Conservation (phyloP, 2,329 filamentous ascomycete species). For the Zopfia rhizophila region DNA sequence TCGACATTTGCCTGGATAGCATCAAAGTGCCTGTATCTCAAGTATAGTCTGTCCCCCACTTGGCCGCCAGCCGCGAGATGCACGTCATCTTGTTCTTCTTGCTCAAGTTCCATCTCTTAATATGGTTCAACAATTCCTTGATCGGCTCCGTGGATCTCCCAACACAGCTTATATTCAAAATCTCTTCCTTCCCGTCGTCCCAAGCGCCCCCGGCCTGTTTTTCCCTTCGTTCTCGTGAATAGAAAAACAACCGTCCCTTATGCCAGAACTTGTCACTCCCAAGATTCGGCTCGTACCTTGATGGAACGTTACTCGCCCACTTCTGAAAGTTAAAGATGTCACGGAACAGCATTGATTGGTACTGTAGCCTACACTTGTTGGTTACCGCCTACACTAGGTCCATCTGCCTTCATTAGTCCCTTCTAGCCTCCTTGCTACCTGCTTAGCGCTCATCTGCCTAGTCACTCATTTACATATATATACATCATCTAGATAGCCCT, state of each 20-base stretch:
- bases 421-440: too few species aligned
- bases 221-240: too few species aligned
- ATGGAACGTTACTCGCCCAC: conserved; percentile 57
- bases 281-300: conserved; percentile 56
- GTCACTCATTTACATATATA: too few species aligned
- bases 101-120: conserved; percentile 52
- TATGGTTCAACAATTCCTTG: conserved; percentile 52
- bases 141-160: conserved; percentile 56
- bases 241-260: conserved; percentile 47
- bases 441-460: too few species aligned
- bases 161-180: conserved; percentile 55
- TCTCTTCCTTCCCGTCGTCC: conserved; percentile 51
- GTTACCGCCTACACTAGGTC: too few species aligned
- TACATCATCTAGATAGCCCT: too few species aligned
- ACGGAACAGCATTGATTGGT: too few species aligned
- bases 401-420: too few species aligned
- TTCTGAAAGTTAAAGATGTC: conserved; percentile 59
- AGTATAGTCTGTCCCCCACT: conserved; percentile 36
- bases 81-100: conserved; percentile 52
- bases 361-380: too few species aligned
- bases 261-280: conserved; percentile 56
- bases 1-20: conserved; percentile 74
- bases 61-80: conserved; percentile 55
- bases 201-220: too few species aligned
- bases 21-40: conserved; percentile 57